Evolutionary conservation across 1,284 basidiomycete genomes (phyloP), one percentile per base, ranked within the genome.

Genomic region (Coriolopsis trogii): DNA sequence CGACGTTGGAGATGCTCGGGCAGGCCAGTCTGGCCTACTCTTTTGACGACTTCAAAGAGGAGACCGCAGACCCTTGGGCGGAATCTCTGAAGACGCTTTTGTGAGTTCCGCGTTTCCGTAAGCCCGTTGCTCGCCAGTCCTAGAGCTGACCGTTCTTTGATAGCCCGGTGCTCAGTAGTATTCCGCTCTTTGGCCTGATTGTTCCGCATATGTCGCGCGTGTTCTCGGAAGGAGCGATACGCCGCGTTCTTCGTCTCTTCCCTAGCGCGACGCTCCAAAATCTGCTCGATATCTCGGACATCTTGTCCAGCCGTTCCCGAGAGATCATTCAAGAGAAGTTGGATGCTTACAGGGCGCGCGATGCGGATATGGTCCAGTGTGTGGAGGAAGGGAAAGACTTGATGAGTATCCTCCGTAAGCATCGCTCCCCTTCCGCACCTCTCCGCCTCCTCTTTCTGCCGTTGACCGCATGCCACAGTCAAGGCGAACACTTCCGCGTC

Each of bases 281-380:
- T 8, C 33, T 56, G 29, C 34, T 53, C 40, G 12, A 15, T 6
- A 50, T 78, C 21, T 51, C 70, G 4, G 72, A 79, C 51, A 63
- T 64, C 4, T 68, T 80, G 61, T 61, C 74, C 34, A 45, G 63
- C 3, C 71, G 71, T 0, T 70, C 77, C 1, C 46, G 60, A 3
- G 63, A 72, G 23, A 75, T 81, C 6, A 69, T 71, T n/a, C 55
- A 70, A 25, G 63, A 62, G 29, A 81, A 76, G 65, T 73, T 59
- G 30, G 58, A 58, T 18, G 58, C 57, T 41, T 30, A 51, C 23
- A 25, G 45, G 53, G 38, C 67, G 24, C 39, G 46, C 29, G 46
- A 48, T 31, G 46, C 41, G 25, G 29, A 23, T 2, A 7, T 48
- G 4, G 23, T n/a, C 2, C 26, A 41, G n/a, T 33, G 30, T 12